These are phyloP conservation scores for Pythium volutum DNA, from an alignment of 352 stramenopile species.

Conservation along the genomic window DNA sequence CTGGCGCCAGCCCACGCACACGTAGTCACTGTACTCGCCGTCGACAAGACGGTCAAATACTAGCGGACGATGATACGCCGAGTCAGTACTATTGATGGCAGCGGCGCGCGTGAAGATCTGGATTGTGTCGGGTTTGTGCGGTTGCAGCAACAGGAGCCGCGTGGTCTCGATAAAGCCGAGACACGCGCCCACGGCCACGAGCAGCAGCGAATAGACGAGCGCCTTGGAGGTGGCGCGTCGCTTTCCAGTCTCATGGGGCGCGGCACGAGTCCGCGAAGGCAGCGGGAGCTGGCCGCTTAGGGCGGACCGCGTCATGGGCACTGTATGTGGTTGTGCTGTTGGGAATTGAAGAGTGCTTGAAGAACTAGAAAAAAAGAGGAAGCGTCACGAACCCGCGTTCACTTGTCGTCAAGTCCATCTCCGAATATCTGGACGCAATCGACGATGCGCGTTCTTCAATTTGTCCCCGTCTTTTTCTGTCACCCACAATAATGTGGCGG, in stretches of 20 bases:
- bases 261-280: too few species aligned
- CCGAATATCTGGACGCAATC: too few species aligned
- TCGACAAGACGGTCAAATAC: constrained; percentile 1
- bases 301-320: background rate
- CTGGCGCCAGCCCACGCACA: constrained; percentile 22
- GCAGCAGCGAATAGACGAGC: background rate
- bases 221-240: background rate
- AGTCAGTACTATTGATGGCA: background rate
- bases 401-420: background rate
- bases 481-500: too few species aligned
- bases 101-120: constrained; percentile 28
- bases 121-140: background rate
- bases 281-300: background rate
- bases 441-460: too few species aligned
- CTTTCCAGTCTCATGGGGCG: background rate
- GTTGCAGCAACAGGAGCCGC: background rate
- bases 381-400: background rate
- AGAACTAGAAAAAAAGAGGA: too few species aligned
- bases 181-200: background rate
- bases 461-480: too few species aligned
- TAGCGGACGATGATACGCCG: background rate
- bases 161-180: background rate
- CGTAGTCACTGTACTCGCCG: constrained; percentile 9
- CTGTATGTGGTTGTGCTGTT: background rate
- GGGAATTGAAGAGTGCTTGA: background rate